Conservation (phyloP, 768 basidiomycete species). For the Fomitopsis pulvina region DNA sequence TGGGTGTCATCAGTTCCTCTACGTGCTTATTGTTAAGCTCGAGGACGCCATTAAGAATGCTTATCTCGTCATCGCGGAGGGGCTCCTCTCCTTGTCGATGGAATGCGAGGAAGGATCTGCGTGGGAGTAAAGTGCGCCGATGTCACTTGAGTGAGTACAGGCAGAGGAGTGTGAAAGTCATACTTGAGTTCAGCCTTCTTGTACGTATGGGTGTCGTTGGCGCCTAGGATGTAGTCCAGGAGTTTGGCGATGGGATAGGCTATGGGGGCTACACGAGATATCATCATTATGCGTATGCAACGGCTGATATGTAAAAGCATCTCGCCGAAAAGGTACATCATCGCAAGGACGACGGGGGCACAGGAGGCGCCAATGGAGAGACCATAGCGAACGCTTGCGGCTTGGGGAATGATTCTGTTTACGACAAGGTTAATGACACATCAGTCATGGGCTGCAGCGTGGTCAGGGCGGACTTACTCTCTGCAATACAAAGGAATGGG, state of each 20-base stretch:
- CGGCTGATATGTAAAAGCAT: neutral
- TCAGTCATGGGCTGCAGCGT: neutral
- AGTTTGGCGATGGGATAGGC: constrained; percentile 60
- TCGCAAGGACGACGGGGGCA: constrained; percentile 40
- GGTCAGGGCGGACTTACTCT: constrained; percentile 26
- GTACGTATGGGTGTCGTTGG: constrained; percentile 65
- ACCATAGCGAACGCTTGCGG: constrained; percentile 64
- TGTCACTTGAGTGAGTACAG: too few species aligned
- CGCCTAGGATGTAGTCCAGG: constrained; percentile 77
- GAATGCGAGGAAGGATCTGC: constrained; percentile 66
- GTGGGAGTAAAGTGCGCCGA: neutral
- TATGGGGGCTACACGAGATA: constrained; percentile 35
- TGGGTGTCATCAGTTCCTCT: constrained; percentile 48
- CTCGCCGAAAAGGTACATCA: constrained; percentile 46
- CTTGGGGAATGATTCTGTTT: constrained; percentile 59
- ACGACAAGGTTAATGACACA: neutral
- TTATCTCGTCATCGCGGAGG: constrained; percentile 74
- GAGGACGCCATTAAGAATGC: constrained; percentile 73
- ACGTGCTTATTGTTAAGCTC: constrained; percentile 73
- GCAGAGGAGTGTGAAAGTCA: neutral
- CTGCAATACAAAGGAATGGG: constrained; percentile 29
- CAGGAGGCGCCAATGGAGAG: constrained; percentile 48
- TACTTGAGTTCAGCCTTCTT: constrained; percentile 58
- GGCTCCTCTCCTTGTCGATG: constrained; percentile 74
- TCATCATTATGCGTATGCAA: neutral